Conservation (phyloP, 2,329 filamentous ascomycete species). For the Fusarium udum region DNA sequence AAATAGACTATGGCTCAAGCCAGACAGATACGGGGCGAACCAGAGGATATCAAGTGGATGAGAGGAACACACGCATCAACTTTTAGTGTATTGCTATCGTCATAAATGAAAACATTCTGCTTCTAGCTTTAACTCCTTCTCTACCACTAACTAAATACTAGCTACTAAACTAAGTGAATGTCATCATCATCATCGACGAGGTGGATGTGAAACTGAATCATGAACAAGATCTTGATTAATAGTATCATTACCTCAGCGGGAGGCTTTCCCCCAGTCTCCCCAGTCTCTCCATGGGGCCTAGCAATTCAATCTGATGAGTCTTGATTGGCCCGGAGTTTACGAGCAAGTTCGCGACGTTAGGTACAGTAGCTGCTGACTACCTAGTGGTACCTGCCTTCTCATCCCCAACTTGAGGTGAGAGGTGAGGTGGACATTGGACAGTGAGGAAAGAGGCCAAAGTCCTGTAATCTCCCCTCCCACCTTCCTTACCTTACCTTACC, state of each 20-base stretch:
- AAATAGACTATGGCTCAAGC: conserved; percentile 41
- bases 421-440: conserved; percentile 2
- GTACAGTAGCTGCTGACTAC: conserved; percentile 5
- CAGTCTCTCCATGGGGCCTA: background rate
- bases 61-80: background rate
- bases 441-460: conserved; percentile 19
- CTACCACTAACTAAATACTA: background rate
- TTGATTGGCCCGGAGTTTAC: conserved; percentile 11
- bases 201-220: conserved; percentile 23
- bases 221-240: background rate
- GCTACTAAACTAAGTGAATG: background rate
- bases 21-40: conserved; percentile 28
- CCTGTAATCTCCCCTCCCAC: conserved; percentile 39
- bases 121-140: background rate
- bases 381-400: conserved; percentile 4
- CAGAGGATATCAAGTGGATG: conserved; percentile 9
- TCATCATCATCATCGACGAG: background rate
- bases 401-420: background rate
- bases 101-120: conserved; percentile 11
- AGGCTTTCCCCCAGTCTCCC: background rate
- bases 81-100: conserved; percentile 5
- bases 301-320: conserved; percentile 2
- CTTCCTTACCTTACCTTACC: background rate
- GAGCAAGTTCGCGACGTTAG: background rate
- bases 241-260: background rate